These are phyloP conservation scores for Xanthoconium stramineum DNA, from an alignment of 768 basidiomycete genomes.

Conservation along the genomic window DNA sequence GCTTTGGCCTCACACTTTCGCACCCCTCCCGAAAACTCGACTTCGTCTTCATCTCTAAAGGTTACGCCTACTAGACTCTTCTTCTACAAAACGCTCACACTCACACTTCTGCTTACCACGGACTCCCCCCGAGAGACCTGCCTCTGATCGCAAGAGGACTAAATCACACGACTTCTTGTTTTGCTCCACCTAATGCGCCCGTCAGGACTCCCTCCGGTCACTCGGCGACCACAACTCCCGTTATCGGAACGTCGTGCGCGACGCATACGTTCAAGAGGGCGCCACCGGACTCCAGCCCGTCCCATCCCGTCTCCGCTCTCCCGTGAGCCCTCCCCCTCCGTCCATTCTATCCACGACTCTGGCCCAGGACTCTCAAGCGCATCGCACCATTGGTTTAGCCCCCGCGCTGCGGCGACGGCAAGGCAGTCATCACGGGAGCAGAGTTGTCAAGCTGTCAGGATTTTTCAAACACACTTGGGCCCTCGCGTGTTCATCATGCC, in stretches of 20 bases:
- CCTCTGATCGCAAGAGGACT: conserved; percentile 21
- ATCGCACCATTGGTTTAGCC: neutral
- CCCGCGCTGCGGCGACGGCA: too few species aligned
- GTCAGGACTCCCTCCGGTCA: conserved; percentile 23
- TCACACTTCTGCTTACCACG: conserved; percentile 1
- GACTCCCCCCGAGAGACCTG: conserved; percentile 15
- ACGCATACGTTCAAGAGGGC: conserved; percentile 12
- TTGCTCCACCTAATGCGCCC: conserved; percentile 29
- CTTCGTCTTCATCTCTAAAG: neutral
- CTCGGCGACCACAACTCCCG: conserved; percentile 19
- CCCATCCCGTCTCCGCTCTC: neutral
- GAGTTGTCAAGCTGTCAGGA: neutral
- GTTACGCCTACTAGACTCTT: neutral
- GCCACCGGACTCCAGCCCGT: neutral
- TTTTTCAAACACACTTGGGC: neutral
- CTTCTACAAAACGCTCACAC: neutral
- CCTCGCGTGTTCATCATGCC: neutral
- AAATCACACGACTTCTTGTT: conserved; percentile 28
- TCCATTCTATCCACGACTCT: neutral
- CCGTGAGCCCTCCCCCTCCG: neutral
- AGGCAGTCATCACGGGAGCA: neutral
- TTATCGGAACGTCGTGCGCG: conserved; percentile 21
- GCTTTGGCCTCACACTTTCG: neutral
- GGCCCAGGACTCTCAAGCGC: too few species aligned
- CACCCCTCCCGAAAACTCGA: neutral